Evolutionary conservation across 257 asterid species (phyloP).

Genomic region (Eustoma russellianum): DNA sequence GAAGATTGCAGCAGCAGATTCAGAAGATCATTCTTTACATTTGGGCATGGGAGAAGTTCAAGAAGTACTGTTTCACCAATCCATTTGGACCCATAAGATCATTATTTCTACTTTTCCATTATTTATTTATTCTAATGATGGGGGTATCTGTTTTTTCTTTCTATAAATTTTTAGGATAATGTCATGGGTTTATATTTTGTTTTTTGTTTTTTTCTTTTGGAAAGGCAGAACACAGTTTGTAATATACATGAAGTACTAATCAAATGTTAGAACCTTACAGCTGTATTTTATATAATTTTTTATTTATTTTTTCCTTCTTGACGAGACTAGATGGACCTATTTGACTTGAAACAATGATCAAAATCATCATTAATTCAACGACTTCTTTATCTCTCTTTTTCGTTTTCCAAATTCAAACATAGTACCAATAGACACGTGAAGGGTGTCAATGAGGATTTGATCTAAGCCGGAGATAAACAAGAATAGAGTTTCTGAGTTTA

Average conservation of each 20-base stretch:
- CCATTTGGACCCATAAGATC: constrained; percentile 25
- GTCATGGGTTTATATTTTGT: too few species aligned
- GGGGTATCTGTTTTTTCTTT: not conserved
- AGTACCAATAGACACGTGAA: too few species aligned
- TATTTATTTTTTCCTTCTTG: constrained; percentile 18
- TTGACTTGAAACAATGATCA: constrained; percentile 41
- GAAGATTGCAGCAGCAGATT: constrained; percentile 42
- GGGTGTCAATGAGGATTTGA: too few species aligned
- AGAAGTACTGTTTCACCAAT: constrained; percentile 69
- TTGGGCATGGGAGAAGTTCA: constrained; percentile 65
- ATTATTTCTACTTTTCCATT: not conserved
- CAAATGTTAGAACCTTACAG: not conserved
- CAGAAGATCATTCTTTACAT: constrained; percentile 62
- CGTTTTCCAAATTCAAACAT: constrained; percentile 11
- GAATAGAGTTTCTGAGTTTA: not conserved
- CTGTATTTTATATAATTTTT: constrained; percentile 3
- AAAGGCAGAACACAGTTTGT: constrained; percentile 4
- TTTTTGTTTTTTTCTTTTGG: too few species aligned
- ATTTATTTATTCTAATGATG: not conserved
- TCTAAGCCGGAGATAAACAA: too few species aligned
- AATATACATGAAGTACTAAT: not conserved
- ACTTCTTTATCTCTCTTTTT: constrained; percentile 16
- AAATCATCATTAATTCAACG: constrained; percentile 37
- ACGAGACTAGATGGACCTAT: constrained; percentile 35
- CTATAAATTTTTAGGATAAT: not conserved